Conservation (phyloP, 139 green algal genomes). For the Ettlia oleoabundans region DNA sequence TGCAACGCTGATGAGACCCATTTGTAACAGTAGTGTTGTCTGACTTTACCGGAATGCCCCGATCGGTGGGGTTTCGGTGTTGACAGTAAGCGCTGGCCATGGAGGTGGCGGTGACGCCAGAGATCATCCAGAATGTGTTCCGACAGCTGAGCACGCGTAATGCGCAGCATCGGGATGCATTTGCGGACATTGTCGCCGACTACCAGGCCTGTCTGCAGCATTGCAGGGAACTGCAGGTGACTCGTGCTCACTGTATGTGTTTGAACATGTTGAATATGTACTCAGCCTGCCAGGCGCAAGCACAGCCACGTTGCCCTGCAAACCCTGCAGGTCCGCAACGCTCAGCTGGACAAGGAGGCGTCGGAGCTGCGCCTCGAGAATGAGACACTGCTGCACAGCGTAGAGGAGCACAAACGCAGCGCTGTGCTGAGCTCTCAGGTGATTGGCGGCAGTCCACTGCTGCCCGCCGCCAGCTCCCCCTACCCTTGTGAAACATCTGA, state of each 20-base stretch:
- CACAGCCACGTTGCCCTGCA: no score
- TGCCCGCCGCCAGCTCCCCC: background rate
- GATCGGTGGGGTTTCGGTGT: background rate
- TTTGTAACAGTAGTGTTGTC: no score
- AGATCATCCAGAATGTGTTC: background rate
- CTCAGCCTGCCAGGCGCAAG: no score
- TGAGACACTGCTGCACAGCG: slow-evolving; percentile 39
- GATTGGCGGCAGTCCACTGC: no score
- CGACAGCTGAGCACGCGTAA: slow-evolving; percentile 40
- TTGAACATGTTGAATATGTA: background rate
- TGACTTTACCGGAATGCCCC: background rate
- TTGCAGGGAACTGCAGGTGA: slow-evolving; percentile 58
- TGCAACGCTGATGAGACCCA: no score
- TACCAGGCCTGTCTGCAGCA: slow-evolving; percentile 51
- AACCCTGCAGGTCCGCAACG: slow-evolving; percentile 64
- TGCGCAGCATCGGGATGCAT: slow-evolving; percentile 41
- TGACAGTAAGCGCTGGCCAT: no score
- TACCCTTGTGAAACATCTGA: no score
- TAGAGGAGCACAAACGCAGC: slow-evolving; percentile 27
- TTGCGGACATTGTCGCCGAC: slow-evolving; percentile 53
- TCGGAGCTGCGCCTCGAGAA: slow-evolving; percentile 77
- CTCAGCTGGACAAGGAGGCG: slow-evolving; percentile 79
- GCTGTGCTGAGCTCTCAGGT: slow-evolving; percentile 38
- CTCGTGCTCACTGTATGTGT: background rate
- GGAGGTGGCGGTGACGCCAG: slow-evolving; percentile 29